Percentiles rank a stretch among this genome's conserved stretches.
Evolutionary conservation across 768 basidiomycete species (phyloP).

Genomic region (Leucocoprinus sp.): DNA sequence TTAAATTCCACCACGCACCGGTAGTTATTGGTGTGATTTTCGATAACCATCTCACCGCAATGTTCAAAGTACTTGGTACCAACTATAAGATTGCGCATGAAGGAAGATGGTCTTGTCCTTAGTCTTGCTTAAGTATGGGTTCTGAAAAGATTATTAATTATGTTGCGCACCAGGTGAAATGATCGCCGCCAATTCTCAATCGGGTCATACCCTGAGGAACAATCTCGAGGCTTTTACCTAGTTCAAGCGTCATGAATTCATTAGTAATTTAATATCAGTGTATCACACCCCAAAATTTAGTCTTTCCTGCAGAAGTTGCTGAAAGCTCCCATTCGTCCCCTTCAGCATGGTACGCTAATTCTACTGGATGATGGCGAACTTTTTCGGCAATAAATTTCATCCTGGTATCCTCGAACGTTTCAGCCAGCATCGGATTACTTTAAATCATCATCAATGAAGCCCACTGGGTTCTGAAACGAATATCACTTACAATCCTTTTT

Average conservation of each 20-base stretch:
- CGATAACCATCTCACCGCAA: constrained; percentile 68
- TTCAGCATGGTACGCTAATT: constrained; percentile 82
- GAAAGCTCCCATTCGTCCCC: constrained; percentile 69
- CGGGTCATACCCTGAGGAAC: constrained; percentile 69
- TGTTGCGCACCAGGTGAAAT: constrained; percentile 50
- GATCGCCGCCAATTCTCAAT: constrained; percentile 57
- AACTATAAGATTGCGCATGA: constrained; percentile 84
- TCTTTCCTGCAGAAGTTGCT: constrained; percentile 74
- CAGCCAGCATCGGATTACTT: constrained; percentile 83
- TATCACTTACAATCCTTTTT: constrained; percentile 76
- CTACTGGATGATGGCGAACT: constrained; percentile 75
- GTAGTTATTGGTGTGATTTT: constrained; percentile 45
- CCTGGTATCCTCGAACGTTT: constrained; percentile 79
- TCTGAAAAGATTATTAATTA: not conserved
- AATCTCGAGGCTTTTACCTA: constrained; percentile 86
- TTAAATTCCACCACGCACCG: constrained; percentile 79
- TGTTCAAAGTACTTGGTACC: constrained; percentile 90
- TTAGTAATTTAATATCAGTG: constrained; percentile 5
- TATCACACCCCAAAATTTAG: constrained; percentile 82
- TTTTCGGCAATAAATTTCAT: constrained; percentile 85
- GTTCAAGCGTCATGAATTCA: not conserved
- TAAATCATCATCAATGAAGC: constrained; percentile 9
- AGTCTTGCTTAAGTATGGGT: not conserved
- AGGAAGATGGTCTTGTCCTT: constrained; percentile 84
- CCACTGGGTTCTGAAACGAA: not conserved